Evolutionary conservation across 2,329 filamentous ascomycete genomes (phyloP), one percentile per base, ranked within the genome.

Genomic region (Fonsecaea pedrosoi): DNA sequence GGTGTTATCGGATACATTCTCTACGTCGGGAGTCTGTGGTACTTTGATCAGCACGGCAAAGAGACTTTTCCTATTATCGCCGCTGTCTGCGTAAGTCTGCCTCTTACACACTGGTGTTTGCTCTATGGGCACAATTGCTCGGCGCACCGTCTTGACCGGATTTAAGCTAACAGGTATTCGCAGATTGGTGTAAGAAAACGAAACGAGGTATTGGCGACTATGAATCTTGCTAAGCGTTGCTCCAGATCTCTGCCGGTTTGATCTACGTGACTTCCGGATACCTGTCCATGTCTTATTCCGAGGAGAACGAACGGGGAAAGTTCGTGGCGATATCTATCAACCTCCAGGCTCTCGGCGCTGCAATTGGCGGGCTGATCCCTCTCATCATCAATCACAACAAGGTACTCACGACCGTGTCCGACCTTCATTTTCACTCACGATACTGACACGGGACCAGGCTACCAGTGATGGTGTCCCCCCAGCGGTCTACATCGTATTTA

Each of bases 211-310:
- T 3, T 32, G 25, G 45, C 21, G 10, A 35, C 34, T 61, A 13
- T 18, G 55, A 12, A 13, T 62, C 9, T 35, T 32, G 54, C 50
- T 32, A 34, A 55, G 18, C 7, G 18, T 55, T 18, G 40, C 30
- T 54, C 35, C 35, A 63, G 65, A 55, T 62, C 38, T 65, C 62
- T 50, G 62, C 62, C 21, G 61, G 61, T 15, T 68, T 76, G 37
- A 69, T 77, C 13, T 77, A 76, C 65, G 71, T 77, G 30, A 75
- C 74, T 0, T 72, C 71, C 13, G 76, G 76, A 1, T 77, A 76
- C 25, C 75, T 78, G 54, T 69, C 74, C 9, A 74, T 72, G 32
- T 73, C 76, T 0, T 78, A 78, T 48, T 71, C 77, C 0, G 77
- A 78, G 48, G 77, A 78, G 60, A 67, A 71, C 8, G 74, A 78